Base-by-base conservation (phyloP, 2,329 filamentous ascomycete species). In the Cordyceps cicadae region DNA sequence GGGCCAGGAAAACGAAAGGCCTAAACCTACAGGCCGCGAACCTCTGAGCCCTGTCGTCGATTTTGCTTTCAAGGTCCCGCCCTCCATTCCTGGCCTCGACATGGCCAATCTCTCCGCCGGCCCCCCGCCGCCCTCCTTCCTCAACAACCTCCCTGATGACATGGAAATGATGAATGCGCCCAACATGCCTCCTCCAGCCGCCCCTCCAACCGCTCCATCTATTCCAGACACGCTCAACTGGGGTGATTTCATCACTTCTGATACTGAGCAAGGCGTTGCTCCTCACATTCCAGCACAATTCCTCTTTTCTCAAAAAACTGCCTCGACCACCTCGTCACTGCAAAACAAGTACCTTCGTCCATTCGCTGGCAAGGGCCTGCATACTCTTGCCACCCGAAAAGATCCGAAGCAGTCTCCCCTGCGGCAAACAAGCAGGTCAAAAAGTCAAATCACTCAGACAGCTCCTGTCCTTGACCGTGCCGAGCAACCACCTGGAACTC, bases 191-290 rank as follows among this genome's bases (percentile, higher is more conserved):
- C 65, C 71, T 17, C 64, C 64, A 14, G 70, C 69, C 12, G 72
- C 67, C 61, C 65, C 71, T 17, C 64, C 64, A 14, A 69, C 69
- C 12, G 72, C 75, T n/a, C 71, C 70, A 39, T 79, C 79, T 4
- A 72, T 86, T 62, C 82, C 82, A 17, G 83, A 86, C 71, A 85
- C 82, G 5, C 69, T 83, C 63, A 75, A 74, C 66, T 85, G 81
- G 81, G 72, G 71, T 26, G 75, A 77, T 21, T 67, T 75, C 24
- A 63, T 76, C 50, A 75, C 75, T 62, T 76, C 77, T 8, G 74
- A 75, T 24, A 66, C 71, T 17, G 71, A 70, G 39, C 70, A 67
- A 60, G 67, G 65, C 45, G 64, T 37, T 6, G 12, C 52, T 19
- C 77, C 79, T 6, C 77, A 78, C 4, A 77, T 79, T 50, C 79